phyloP scores from a whole-genome alignment of 139 green algal genomes.

The Closterium sp. region DNA sequence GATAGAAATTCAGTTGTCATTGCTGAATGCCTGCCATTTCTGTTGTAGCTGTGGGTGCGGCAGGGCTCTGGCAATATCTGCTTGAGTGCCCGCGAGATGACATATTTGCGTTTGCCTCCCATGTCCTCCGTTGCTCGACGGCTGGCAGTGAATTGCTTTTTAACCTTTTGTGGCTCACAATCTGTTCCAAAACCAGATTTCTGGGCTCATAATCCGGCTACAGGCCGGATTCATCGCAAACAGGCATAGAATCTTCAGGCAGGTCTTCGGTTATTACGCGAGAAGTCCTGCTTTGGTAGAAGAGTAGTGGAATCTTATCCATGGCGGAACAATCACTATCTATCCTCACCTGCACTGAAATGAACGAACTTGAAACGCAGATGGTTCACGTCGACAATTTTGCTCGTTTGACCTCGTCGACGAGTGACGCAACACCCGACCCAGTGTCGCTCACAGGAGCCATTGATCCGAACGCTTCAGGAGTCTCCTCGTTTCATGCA shows the following conservation, averaged over 20 bases:
- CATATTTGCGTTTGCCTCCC: background rate
- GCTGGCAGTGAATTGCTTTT: background rate
- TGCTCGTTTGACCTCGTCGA: background rate
- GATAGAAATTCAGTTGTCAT: background rate
- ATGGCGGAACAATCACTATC: background rate
- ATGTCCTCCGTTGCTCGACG: background rate
- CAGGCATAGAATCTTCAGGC: background rate
- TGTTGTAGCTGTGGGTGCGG: background rate
- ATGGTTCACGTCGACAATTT: background rate
- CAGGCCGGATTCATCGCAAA: background rate
- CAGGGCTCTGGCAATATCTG: background rate
- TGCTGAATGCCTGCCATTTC: background rate
- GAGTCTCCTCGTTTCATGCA: background rate
- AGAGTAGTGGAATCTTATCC: background rate
- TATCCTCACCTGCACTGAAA: background rate
- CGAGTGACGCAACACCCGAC: background rate
- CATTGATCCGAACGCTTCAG: background rate
- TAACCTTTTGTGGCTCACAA: background rate
- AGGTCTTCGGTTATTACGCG: background rate
- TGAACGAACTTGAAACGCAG: background rate
- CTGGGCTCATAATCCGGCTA: background rate
- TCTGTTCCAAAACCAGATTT: background rate
- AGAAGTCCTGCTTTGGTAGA: background rate
- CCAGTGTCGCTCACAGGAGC: background rate
- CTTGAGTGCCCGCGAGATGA: background rate